Evolutionary conservation across 352 stramenopile genomes (phyloP).

Genomic region (Saprolegnia diclina): DNA sequence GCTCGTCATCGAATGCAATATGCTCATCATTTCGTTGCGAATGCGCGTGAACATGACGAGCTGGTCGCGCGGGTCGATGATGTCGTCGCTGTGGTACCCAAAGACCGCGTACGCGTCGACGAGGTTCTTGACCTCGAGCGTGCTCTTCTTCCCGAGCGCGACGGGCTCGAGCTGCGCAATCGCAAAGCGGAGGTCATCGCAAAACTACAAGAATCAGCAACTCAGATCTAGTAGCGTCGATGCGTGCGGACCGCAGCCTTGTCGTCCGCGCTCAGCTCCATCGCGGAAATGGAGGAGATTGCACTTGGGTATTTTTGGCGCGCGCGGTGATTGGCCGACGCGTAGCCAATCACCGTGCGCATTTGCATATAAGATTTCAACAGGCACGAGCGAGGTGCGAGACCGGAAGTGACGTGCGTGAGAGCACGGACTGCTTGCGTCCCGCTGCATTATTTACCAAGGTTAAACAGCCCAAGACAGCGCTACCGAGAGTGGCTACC

Average conservation of each 20-base stretch:
- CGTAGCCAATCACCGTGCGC: neutral
- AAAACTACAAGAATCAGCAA: conserved; percentile 41
- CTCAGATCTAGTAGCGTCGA: neutral
- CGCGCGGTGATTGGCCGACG: neutral
- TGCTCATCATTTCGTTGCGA: conserved; percentile 47
- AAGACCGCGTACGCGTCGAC: conserved; percentile 68
- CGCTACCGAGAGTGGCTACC: too few relatives aligned
- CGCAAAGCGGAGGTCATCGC: conserved; percentile 65
- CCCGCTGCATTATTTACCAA: too few relatives aligned
- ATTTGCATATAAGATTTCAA: too few relatives aligned
- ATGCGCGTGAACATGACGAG: conserved; percentile 64
- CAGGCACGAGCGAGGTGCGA: too few relatives aligned
- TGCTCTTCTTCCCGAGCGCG: conserved; percentile 37
- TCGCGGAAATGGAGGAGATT: neutral
- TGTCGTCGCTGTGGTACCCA: conserved; percentile 49
- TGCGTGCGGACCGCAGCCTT: neutral
- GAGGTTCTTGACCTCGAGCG: conserved; percentile 61
- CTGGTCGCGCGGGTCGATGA: conserved; percentile 67
- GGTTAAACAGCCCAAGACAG: too few relatives aligned
- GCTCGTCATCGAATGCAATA: conserved; percentile 45
- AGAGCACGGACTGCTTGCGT: too few relatives aligned
- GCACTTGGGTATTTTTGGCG: neutral
- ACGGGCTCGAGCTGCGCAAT: conserved; percentile 55
- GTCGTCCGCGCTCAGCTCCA: conserved; percentile 10
- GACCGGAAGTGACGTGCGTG: too few relatives aligned